Percentiles rank a stretch among this genome's conserved stretches.
These are phyloP conservation scores for Stenogyne calaminthoides DNA, from an alignment of 305 asterid genomes.

Conservation along the genomic window DNA sequence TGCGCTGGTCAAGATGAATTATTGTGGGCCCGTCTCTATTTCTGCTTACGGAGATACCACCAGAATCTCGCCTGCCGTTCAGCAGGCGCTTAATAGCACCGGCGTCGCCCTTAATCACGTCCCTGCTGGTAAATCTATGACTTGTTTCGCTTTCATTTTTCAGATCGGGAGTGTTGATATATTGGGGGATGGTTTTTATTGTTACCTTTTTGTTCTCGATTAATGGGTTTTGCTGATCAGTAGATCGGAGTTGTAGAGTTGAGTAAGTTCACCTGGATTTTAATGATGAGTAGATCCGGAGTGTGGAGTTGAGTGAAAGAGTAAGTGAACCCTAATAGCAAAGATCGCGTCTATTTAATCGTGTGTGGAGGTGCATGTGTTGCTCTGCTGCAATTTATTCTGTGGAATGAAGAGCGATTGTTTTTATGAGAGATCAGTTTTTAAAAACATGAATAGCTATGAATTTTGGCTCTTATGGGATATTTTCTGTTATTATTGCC, in stretches of 20 bases:
- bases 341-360: neutral
- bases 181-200: neutral
- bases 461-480: neutral
- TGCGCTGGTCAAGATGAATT: slow-evolving; percentile 79
- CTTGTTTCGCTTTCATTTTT: neutral
- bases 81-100: slow-evolving; percentile 89
- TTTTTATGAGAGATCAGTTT: neutral
- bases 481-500: no score
- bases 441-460: neutral
- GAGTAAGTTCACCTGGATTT: slow-evolving; percentile 7
- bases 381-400: neutral
- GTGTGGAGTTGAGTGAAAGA: neutral
- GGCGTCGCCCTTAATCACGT: slow-evolving; percentile 94
- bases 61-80: slow-evolving; percentile 59
- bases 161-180: slow-evolving; percentile 13
- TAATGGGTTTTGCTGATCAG: slow-evolving; percentile 6
- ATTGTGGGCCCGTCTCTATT: slow-evolving; percentile 87
- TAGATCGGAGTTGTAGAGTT: slow-evolving; percentile 12
- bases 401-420: neutral
- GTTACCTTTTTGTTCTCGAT: neutral
- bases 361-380: neutral
- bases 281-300: slow-evolving; percentile 25
- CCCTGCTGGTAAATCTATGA: slow-evolving; percentile 66
- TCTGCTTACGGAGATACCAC: slow-evolving; percentile 93
- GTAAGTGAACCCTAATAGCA: neutral